Evolutionary conservation across 2,329 filamentous ascomycete genomes (phyloP), one percentile per base, ranked within the genome.

Genomic region (Hortaea werneckii): DNA sequence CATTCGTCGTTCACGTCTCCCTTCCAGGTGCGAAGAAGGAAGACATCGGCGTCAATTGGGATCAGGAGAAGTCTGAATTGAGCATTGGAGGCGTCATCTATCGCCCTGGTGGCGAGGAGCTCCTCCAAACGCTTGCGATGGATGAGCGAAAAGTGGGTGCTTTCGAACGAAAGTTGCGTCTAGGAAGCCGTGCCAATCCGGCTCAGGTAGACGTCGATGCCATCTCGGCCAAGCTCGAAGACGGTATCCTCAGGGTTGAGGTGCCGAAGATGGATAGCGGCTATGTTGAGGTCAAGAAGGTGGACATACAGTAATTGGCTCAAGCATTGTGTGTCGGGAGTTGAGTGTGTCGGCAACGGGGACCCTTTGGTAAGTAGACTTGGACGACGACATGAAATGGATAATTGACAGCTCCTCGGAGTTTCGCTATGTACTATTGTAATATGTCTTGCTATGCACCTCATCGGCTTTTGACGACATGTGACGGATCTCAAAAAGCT

Each of bases 21-120:
- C 73, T 94, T 0, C 85, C 87, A 0, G 87, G 87, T 27, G 85
- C 82, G 1, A 82, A 82, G 67, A 89, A 88, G 66, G 77, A 86
- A 57, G 85, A 92, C 58, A 70, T 92, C 5, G 82, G 77, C 47
- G 78, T 92, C 40, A 81, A 82, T 63, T 94, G 84, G 78, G 79
- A 90, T 54, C 73, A 77, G 0, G 82, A 86, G 48, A 79, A 78
- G 58, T 75, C 72, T 40, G 70, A 76, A 45, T 69, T 94, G 37
- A 78, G 74, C 55, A 69, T 94, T 45, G 75, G 81, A 1, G 87
- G 87, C 43, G 80, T 89, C 0, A 74, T 88, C 6, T 77, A 87
- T 62, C 77, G 85, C 1, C 82, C 82, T 3, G 82, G 79, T 6
- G 77, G 79, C 32, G 77, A 85, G 61, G 84, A 88, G 58, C 77